A percentile compares a stretch with the other conserved stretches of the same genome.
Conservation (phyloP, 177 flowering plant species). For the Vitis hybrid region DNA sequence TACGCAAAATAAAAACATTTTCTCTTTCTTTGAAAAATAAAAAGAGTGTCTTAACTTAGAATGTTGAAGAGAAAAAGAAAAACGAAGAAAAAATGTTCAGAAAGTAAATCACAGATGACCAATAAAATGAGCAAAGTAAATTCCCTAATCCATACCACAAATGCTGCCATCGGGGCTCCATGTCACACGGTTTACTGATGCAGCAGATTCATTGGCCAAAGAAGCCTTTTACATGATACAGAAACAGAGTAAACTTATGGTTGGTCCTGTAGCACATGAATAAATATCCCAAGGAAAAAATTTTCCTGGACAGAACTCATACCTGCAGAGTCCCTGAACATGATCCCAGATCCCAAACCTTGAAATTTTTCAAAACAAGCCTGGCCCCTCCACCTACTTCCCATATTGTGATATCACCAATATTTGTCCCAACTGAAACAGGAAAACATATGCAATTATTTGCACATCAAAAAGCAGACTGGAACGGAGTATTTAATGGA, state of each 20-base stretch:
- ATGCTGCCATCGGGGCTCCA: slow-evolving; percentile 46
- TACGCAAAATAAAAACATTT: not conserved
- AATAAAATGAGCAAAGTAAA: not conserved
- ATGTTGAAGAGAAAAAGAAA: no score
- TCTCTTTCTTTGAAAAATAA: not conserved
- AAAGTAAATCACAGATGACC: not conserved
- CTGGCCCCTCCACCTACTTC: slow-evolving; percentile 30
- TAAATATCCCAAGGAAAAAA: not conserved
- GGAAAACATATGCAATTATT: no score
- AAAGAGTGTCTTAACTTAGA: not conserved
- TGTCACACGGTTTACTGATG: slow-evolving; percentile 42
- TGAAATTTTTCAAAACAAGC: slow-evolving; percentile 29
- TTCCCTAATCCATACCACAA: slow-evolving; percentile 24
- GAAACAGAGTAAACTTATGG: not conserved
- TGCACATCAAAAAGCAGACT: not conserved
- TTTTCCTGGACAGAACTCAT: not conserved
- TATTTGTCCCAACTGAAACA: slow-evolving; percentile 39
- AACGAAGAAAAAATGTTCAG: not conserved
- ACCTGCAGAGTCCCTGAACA: slow-evolving; percentile 41
- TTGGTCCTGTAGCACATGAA: no score
- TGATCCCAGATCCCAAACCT: slow-evolving; percentile 37
- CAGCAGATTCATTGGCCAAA: slow-evolving; percentile 31
- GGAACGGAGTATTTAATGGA: not conserved
- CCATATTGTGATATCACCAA: slow-evolving; percentile 41
- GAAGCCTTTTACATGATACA: slow-evolving; percentile 20